A percentile compares a stretch with the other conserved stretches of the same genome.
These are phyloP conservation scores for Glaciozyma martinii DNA, from an alignment of 768 basidiomycete genomes.

Conservation along the genomic window DNA sequence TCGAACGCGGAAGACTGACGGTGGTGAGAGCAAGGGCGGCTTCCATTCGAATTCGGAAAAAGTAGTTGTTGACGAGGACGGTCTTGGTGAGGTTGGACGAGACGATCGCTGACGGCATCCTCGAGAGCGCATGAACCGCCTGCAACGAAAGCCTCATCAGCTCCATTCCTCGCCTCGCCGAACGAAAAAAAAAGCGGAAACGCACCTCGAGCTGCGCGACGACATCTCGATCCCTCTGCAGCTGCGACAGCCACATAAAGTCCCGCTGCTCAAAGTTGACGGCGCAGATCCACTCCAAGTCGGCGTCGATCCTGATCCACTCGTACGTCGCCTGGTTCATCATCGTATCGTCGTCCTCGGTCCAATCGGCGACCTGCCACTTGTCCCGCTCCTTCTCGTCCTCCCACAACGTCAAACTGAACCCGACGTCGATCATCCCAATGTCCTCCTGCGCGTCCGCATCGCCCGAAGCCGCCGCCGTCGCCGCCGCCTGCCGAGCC, in stretches of 20 bases:
- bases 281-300: conserved; percentile 96
- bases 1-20: conserved; percentile 3
- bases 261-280: conserved; percentile 90
- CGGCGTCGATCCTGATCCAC: conserved; percentile 98
- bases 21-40: conserved; percentile 64
- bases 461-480: conserved; percentile 67
- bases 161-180: not conserved
- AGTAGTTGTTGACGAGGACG: conserved; percentile 88
- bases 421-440: conserved; percentile 89
- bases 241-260: conserved; percentile 96
- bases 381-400: conserved; percentile 76
- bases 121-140: conserved; percentile 79
- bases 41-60: conserved; percentile 89
- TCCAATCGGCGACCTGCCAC: conserved; percentile 98
- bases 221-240: conserved; percentile 91
- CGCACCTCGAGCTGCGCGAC: conserved; percentile 91
- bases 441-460: conserved; percentile 76
- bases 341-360: conserved; percentile 71
- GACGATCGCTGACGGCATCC: conserved; percentile 49
- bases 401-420: conserved; percentile 91
- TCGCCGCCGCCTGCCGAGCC: conserved; percentile 83
- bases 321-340: conserved; percentile 97
- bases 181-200: conserved; percentile 12
- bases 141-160: conserved; percentile 38
- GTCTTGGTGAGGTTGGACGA: conserved; percentile 89